These are phyloP conservation scores for Cucurbita moschata DNA, from an alignment of 306 rosid species.

Conservation along the genomic window DNA sequence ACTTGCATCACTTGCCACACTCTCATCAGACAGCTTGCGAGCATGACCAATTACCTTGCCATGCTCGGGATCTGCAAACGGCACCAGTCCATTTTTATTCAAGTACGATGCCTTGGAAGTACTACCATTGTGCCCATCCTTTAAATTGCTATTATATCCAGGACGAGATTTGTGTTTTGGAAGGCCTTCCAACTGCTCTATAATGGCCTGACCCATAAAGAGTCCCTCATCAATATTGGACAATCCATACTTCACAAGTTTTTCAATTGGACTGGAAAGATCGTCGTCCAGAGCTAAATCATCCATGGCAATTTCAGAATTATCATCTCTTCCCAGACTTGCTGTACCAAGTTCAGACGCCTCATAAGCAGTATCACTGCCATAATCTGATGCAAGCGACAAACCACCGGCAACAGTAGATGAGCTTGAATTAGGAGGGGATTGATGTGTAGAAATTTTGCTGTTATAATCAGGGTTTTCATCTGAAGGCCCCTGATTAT, in stretches of 20 bases:
- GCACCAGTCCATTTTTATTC: conserved; percentile 52
- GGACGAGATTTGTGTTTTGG: conserved; percentile 70
- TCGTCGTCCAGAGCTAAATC: conserved; percentile 82
- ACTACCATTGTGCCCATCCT: conserved; percentile 43
- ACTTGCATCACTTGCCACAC: conserved; percentile 82
- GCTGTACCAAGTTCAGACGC: conserved; percentile 67
- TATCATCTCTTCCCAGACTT: conserved; percentile 53
- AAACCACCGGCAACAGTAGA: conserved; percentile 66
- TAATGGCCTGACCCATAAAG: conserved; percentile 90
- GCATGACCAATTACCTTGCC: conserved; percentile 37
- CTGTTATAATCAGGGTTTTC: conserved; percentile 32
- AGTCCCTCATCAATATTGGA: conserved; percentile 92
- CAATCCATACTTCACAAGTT: conserved; percentile 71
- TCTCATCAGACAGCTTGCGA: conserved; percentile 61
- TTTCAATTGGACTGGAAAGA: conserved; percentile 70
- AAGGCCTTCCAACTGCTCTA: conserved; percentile 90
- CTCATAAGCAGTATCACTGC: conserved; percentile 67
- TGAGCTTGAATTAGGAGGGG: conserved; percentile 38
- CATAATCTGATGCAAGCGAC: conserved; percentile 74
- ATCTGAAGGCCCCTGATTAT: conserved; percentile 45
- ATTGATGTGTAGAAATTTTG: conserved; percentile 35
- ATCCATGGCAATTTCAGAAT: conserved; percentile 67
- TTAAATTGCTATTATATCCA: conserved; percentile 40
- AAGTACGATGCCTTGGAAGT: conserved; percentile 47
- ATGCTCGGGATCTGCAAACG: conserved; percentile 57